Evolutionary conservation across 2,329 filamentous ascomycete species (phyloP).

Genomic region (Paecilomyces variotii): DNA sequence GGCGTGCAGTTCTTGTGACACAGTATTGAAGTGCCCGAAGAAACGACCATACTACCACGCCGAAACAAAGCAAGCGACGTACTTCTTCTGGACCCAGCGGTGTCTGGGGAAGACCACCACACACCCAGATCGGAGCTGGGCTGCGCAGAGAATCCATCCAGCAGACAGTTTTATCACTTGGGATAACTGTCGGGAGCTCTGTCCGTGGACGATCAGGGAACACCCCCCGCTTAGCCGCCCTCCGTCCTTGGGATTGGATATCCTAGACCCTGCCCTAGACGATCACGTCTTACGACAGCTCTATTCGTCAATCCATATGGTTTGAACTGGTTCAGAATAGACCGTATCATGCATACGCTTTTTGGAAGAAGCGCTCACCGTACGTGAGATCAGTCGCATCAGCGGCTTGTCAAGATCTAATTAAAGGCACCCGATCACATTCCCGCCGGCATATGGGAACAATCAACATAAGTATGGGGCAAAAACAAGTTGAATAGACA

Average conservation of each 20-base stretch:
- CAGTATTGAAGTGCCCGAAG: constrained; percentile 25
- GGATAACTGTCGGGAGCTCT: constrained; percentile 31
- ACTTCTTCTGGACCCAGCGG: constrained; percentile 29
- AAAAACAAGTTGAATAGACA: background rate
- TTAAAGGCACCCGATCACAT: background rate
- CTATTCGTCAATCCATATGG: constrained; percentile 28
- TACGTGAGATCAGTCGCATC: background rate
- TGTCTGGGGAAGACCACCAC: constrained; percentile 21
- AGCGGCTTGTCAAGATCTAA: background rate
- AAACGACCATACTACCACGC: constrained; percentile 22
- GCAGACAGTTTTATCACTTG: constrained; percentile 24
- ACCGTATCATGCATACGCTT: background rate
- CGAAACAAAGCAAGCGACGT: constrained; percentile 19
- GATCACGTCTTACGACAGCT: constrained; percentile 25
- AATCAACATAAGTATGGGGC: background rate
- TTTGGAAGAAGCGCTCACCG: background rate
- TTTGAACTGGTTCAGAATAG: constrained; percentile 11
- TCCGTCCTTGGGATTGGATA: constrained; percentile 24
- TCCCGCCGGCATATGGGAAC: background rate
- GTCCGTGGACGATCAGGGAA: constrained; percentile 32
- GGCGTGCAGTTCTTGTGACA: constrained; percentile 26
- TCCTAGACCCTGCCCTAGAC: constrained; percentile 24
- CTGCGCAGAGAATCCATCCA: constrained; percentile 29
- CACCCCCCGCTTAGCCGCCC: constrained; percentile 26
- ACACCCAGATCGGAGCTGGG: constrained; percentile 25